phyloP scores from a whole-genome alignment of 163 green algal genomes.

The Scenedesmus sp. region DNA sequence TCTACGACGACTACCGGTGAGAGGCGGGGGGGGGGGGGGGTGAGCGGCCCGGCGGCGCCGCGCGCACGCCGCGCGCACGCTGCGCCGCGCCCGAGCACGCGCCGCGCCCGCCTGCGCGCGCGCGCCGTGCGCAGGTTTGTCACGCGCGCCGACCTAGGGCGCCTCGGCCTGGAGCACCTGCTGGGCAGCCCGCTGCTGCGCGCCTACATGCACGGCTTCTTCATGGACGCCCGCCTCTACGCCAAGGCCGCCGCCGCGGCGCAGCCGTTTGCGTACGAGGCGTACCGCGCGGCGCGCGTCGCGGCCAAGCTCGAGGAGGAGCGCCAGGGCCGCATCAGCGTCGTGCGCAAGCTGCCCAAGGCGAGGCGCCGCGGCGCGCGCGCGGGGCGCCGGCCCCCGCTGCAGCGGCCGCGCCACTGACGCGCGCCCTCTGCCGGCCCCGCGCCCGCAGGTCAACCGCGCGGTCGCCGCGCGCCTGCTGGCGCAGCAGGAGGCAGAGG shows the following conservation, averaged over 20 bases:
- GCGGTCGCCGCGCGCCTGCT: slow-evolving; percentile 65
- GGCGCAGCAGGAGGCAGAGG: slow-evolving; percentile 44
- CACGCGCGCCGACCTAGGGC: slow-evolving; percentile 84
- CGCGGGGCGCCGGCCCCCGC: background rate
- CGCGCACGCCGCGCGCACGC: no score
- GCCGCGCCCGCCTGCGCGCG: background rate
- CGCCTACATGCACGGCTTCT: slow-evolving; percentile 99
- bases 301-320: slow-evolving; percentile 90
- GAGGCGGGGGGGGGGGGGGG: background rate
- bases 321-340: slow-evolving; percentile 82
- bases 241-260: slow-evolving; percentile 85
- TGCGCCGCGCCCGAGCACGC: background rate
- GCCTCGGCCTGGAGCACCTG: slow-evolving; percentile 89
- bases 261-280: slow-evolving; percentile 91
- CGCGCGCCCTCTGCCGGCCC: background rate
- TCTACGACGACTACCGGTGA: slow-evolving; percentile 97
- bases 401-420: no score
- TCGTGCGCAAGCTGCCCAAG: slow-evolving; percentile 88
- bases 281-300: slow-evolving; percentile 86
- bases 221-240: slow-evolving; percentile 96
- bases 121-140: slow-evolving; percentile 95
- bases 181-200: slow-evolving; percentile 92
- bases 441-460: slow-evolving; percentile 74
- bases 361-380: slow-evolving; percentile 53
- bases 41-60: no score